Conservation (phyloP, 345 rosid species). For the Ceriops zippeliana region DNA sequence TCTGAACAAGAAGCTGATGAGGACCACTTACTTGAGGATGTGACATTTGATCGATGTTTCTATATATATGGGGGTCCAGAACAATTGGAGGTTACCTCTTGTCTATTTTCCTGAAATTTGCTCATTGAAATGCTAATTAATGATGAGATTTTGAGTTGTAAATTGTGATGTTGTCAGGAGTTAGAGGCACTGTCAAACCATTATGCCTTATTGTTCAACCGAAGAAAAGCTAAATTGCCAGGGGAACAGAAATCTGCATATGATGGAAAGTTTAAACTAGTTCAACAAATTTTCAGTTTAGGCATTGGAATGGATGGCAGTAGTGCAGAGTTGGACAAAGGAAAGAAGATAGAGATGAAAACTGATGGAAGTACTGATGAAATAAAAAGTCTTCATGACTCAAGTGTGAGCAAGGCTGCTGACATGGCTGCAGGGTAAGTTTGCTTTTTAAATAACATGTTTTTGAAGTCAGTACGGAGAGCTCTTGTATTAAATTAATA, state of each 20-base stretch:
- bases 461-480: neutral
- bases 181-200: constrained; percentile 89
- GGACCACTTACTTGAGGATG: constrained; percentile 81
- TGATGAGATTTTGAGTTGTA: constrained; percentile 18
- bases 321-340: constrained; percentile 59
- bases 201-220: constrained; percentile 69
- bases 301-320: constrained; percentile 48
- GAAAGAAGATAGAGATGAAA: constrained; percentile 72
- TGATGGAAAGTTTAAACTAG: constrained; percentile 80
- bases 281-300: constrained; percentile 74
- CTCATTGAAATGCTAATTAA: constrained; percentile 14
- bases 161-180: constrained; percentile 57
- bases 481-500: neutral
- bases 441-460: neutral
- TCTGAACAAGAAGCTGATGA: constrained; percentile 39
- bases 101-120: constrained; percentile 19
- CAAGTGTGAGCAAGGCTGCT: constrained; percentile 91
- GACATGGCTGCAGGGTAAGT: constrained; percentile 96
- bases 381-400: constrained; percentile 67
- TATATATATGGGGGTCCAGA: constrained; percentile 99
- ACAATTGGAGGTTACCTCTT: constrained; percentile 73
- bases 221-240: constrained; percentile 80
- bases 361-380: constrained; percentile 64
- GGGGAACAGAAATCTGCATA: constrained; percentile 63
- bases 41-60: constrained; percentile 94